Evolutionary conservation across 176 grass and related monocot genomes (phyloP).

Genomic region (Oryza meridionalis): DNA sequence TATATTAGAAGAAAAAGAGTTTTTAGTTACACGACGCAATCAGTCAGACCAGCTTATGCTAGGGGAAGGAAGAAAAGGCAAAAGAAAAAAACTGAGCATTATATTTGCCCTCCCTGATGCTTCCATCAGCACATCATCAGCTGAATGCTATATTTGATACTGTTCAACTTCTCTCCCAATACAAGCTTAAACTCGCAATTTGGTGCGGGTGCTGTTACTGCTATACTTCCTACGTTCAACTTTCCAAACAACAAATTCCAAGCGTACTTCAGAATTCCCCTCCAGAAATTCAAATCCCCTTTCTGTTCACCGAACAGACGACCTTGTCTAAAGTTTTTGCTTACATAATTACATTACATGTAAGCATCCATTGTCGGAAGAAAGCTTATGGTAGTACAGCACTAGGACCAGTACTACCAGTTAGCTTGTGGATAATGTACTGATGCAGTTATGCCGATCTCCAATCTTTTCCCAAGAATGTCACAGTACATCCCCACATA

Average conservation of each 20-base stretch:
- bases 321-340: background rate
- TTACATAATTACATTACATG: background rate
- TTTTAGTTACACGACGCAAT: too few relatives aligned
- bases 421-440: background rate
- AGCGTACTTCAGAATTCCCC: background rate
- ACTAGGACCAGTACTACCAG: background rate
- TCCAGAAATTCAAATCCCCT: background rate
- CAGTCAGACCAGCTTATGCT: too few relatives aligned
- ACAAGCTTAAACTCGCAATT: too few relatives aligned
- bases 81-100: too few relatives aligned
- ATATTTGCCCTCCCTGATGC: too few relatives aligned
- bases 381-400: background rate
- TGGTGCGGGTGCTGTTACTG: background rate
- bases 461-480: background rate
- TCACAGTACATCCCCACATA: background rate
- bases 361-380: background rate
- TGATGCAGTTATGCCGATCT: background rate
- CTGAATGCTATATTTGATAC: too few relatives aligned
- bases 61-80: too few relatives aligned
- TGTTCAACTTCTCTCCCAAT: too few relatives aligned
- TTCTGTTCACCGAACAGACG: background rate
- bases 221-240: background rate
- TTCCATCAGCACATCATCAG: too few relatives aligned
- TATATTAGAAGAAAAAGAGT: too few relatives aligned
- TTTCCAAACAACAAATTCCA: background rate